Evolutionary conservation across 495 filamentous ascomycete genomes (phyloP), one percentile per base, ranked within the genome.

Genomic region (Talaromyces nanjingensis): DNA sequence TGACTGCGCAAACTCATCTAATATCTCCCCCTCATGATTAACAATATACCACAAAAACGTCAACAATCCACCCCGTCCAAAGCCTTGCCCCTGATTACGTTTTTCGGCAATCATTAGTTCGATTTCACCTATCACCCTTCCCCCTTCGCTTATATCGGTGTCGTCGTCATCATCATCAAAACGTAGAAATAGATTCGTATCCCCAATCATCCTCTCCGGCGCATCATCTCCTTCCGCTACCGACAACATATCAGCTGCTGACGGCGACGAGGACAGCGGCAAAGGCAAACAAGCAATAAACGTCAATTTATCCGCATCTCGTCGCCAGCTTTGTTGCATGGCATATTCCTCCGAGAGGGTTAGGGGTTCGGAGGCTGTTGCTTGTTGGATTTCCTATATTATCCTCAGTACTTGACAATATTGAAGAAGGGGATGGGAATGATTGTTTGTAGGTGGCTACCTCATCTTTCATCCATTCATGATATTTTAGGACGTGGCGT

Each of bases 401-500:
- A 27, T 27, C 4, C 27, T 27, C 27, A 27, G 27, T 27, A 27
- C 3, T 27, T 27, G n/a, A n/a, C n/a, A n/a, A n/a, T n/a, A n/a
- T n/a, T n/a, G n/a, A n/a, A n/a, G n/a, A n/a, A n/a, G 27, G 27
- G 27, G 27, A 27, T 27, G 27, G 4, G 0, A 27, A 2, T 27
- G 4, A 2, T 27, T 27, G 1, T 27, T 27, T 3, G n/a, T 6
- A 20, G 3, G 71, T 60, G 77, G 2, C 24, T 29, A 93, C 91
- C 63, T 87, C 82, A 68, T 94, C 88, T 80, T 93, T 80, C 92
- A 97, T 96, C 92, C 92, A 97, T 69, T 84, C 76, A 66, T 96
- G 90, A 67, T 97, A 97, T 2, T 79, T 86, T 8, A 81, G 81
- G 37, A 97, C 92, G 77, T 97, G 92, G 74, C 85, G 86, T 62